Evolutionary conservation across 1,139 yeast genomes (phyloP), one percentile per base, ranked within the genome.

Genomic region (Blastobotrys indianensis): DNA sequence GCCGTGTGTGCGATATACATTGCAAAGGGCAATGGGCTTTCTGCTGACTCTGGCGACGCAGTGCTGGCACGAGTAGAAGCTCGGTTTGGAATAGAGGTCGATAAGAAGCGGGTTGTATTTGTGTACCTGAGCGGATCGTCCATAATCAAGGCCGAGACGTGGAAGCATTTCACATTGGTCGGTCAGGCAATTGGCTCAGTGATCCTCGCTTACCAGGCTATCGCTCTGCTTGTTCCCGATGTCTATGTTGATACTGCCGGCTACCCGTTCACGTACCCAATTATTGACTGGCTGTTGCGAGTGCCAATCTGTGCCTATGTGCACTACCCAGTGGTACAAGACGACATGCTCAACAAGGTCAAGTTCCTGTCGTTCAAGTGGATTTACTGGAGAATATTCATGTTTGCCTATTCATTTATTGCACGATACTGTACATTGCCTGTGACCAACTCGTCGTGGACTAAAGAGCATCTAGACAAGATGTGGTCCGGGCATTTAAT

Each of bases 181-280:
- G 95, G 96, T 17, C 98, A 94, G 67, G 85, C 95, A 2, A 46
- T 87, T 13, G 97, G 97, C 1, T 79, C 95, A 1, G 61, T 79
- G 9, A 53, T 82, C 16, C 68, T 92, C 39, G 77, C 86, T 0
- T 67, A 79, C 45, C 94, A 85, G 60, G 95, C 95, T 0, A 62
- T 87, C 49, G 67, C 69, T 51, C 75, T 74, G 54, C 72, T 86
- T 36, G 73, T 83, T 6, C 97, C 97, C 0, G 97, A 92, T 63
- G 74, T 88, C n/a, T 88, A 90, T 79, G 73, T 92, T 32, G 98
- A 94, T 60, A 90, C 98, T 1, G 83, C 87, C 75, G 98, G 98
- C 0, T 79, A 86, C 50, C 97, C 98, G 0, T 92, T 92, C 47
- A 70, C 83, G 30, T 88, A 88, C 62, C 85, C 85, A 0, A 58